phyloP scores from a whole-genome alignment of 768 basidiomycete species.

The Vararia minispora region DNA sequence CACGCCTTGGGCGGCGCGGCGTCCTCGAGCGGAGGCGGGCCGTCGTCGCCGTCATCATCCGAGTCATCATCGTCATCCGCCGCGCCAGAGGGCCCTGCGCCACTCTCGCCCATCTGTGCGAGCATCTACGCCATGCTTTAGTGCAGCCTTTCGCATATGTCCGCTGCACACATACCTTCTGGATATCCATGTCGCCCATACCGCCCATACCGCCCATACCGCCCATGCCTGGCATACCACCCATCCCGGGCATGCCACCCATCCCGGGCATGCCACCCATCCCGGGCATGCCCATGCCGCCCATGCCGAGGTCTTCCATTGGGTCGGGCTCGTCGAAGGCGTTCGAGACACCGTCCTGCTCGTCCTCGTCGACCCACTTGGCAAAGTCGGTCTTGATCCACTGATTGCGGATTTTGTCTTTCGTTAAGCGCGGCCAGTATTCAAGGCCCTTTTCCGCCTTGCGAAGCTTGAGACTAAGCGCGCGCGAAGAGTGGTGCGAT shows the following conservation, averaged over 20 bases:
- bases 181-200: slow-evolving; percentile 51
- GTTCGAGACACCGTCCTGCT: slow-evolving; percentile 59
- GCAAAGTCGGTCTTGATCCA: slow-evolving; percentile 92
- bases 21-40: slow-evolving; percentile 77
- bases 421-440: slow-evolving; percentile 90
- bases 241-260: slow-evolving; percentile 41
- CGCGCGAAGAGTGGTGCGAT: slow-evolving; percentile 54
- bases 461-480: slow-evolving; percentile 55
- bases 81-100: slow-evolving; percentile 16
- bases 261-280: slow-evolving; percentile 24
- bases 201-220: slow-evolving; percentile 36
- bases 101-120: slow-evolving; percentile 22
- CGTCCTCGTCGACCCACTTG: slow-evolving; percentile 97
- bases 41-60: slow-evolving; percentile 59
- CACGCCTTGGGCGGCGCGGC: slow-evolving; percentile 33
- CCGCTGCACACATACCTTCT: slow-evolving; percentile 33
- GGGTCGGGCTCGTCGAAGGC: slow-evolving; percentile 34
- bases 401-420: slow-evolving; percentile 69
- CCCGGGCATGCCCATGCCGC: slow-evolving; percentile 30
- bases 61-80: slow-evolving; percentile 34
- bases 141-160: not conserved
- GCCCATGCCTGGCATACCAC: slow-evolving; percentile 31
- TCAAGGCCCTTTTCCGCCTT: slow-evolving; percentile 71
- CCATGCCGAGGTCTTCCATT: slow-evolving; percentile 26
- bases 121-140: slow-evolving; percentile 26